Evolutionary conservation across 2,329 filamentous ascomycete species (phyloP).

Genomic region (Sporothrix mexicana): DNA sequence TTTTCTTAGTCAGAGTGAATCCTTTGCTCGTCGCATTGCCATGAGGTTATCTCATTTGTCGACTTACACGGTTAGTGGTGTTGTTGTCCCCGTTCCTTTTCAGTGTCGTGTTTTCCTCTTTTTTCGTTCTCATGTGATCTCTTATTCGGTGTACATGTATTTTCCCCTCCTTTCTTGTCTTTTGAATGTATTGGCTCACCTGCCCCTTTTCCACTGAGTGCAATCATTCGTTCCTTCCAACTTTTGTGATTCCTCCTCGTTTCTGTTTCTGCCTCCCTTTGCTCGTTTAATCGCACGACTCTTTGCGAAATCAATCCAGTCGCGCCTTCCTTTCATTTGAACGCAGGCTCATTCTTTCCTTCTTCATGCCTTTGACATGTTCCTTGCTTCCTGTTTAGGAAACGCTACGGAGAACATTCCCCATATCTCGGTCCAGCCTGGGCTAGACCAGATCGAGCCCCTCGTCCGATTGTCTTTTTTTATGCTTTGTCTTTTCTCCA

Average conservation of each 20-base stretch:
- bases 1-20: not conserved
- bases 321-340: not conserved
- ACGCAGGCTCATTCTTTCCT: not conserved
- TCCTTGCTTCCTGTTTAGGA: not conserved
- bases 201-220: not conserved
- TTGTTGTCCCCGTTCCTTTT: not conserved
- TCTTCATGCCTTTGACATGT: not conserved
- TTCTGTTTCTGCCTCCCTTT: not conserved
- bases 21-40: too few relatives aligned
- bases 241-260: not conserved
- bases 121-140: not conserved
- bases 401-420: not conserved
- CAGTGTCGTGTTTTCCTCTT: not conserved
- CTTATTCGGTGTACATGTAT: not conserved
- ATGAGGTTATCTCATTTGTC: not conserved
- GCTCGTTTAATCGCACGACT: not conserved
- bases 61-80: not conserved
- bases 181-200: not conserved
- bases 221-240: not conserved
- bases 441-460: constrained; percentile 20
- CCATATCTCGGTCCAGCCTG: not conserved
- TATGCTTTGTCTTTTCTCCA: not conserved
- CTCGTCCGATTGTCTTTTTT: constrained; percentile 19
- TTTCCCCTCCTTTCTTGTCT: not conserved
- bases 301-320: not conserved